These are phyloP conservation scores for Sporothrix curviconia DNA, from an alignment of 2,329 filamentous ascomycete genomes.

Conservation along the genomic window DNA sequence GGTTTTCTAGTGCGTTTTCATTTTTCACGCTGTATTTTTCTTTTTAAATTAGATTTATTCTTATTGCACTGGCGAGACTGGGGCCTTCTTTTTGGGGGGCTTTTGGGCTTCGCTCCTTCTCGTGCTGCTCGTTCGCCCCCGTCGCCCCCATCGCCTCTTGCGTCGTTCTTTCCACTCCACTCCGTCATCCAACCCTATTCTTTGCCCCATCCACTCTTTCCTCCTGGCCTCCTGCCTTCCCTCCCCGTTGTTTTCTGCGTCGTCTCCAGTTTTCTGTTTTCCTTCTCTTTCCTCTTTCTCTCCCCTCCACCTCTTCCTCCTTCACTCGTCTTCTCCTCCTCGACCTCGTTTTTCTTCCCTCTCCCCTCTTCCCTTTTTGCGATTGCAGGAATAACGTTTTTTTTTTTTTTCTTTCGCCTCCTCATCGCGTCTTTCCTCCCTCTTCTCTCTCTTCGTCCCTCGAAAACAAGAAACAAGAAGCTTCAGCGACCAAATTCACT, in stretches of 20 bases:
- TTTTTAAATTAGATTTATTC: too few relatives aligned
- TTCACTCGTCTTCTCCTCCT: neutral
- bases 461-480: neutral
- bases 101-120: too few relatives aligned
- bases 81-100: too few relatives aligned
- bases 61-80: too few relatives aligned
- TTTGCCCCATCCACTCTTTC: neutral
- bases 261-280: conserved; percentile 6
- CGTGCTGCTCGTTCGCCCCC: too few relatives aligned
- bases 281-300: conserved; percentile 2
- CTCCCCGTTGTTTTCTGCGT: conserved; percentile 6
- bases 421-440: conserved; percentile 5
- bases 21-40: too few relatives aligned
- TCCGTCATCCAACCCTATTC: neutral
- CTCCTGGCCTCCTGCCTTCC: neutral
- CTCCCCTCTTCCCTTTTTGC: neutral
- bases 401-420: neutral
- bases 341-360: neutral
- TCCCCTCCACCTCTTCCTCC: neutral
- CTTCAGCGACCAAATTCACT: conserved; percentile 32
- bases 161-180: neutral
- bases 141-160: too few relatives aligned
- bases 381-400: neutral
- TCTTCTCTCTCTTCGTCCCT: neutral
- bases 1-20: too few relatives aligned